Base-by-base conservation (phyloP, 1,139 yeast species). In the Candida pseudoviswanathii region DNA sequence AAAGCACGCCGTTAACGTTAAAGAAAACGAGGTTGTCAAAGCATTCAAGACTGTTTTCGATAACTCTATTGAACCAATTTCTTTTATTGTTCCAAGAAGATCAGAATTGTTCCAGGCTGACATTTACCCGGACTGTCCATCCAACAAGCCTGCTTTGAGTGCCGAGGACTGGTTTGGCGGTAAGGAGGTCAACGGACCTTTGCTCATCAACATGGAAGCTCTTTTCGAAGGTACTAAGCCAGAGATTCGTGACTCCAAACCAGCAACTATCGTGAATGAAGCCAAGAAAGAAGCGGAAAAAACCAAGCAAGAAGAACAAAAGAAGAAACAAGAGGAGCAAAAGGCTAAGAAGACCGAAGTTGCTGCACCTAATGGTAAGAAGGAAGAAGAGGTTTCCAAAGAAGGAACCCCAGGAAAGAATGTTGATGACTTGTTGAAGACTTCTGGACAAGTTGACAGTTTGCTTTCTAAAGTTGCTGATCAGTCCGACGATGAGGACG, bases 91-190 rank as follows among this genome's bases (percentile, higher is more conserved):
- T 50, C 99, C 99, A 55, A 84, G 98, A 75, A 85, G 92, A 65
- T 82, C 96, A 2, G 98, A 94, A 63, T 84, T 86, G 58, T 94
- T 94, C 76, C 97, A 94, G 67, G 86, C 80, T 42, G 98, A 92
- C 62, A 90, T 94, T 48, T 94, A 86, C 64, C 97, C 97, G 2
- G 96, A 88, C 65, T 89, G 95, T 36, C 95, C 95, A 33, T 85
- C 96, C 3, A 78, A 74, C 41, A 78, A 82, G 58, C 86, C 97
- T 1, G 96, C 97, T 0, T 68, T 90, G 54, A 66, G 84, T 26
- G 92, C 96, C 1, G 80, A 74, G 2, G 97, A 91, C 57, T 94
- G 91, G 87, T 78, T 85, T 51, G 69, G 67, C 29, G 98, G 97
- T 33, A 85, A 90, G 65, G 78, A 79, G 31, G 85, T 86, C 31